Evolutionary conservation across 2,329 filamentous ascomycete genomes (phyloP).

Genomic region (Fusarium acutatum): DNA sequence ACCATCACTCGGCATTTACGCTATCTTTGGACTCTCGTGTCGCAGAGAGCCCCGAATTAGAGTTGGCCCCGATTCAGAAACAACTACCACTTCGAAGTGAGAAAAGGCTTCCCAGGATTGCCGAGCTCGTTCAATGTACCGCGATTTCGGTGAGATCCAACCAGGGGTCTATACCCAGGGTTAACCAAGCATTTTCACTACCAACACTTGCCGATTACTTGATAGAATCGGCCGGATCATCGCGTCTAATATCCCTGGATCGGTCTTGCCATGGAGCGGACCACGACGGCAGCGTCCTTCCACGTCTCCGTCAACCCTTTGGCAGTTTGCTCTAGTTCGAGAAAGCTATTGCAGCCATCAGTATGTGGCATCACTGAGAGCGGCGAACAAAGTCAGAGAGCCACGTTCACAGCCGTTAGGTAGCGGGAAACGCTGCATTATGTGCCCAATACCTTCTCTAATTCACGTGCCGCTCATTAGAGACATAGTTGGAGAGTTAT

Average conservation of each 20-base stretch:
- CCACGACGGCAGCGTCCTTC: not conserved
- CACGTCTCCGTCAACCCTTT: not conserved
- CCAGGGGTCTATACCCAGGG: not conserved
- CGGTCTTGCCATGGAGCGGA: not conserved
- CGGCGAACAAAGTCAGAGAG: accelerated
- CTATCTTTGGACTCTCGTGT: not conserved
- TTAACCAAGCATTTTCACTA: not conserved
- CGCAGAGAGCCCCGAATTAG: not conserved
- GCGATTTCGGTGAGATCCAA: no score
- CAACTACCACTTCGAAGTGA: not conserved
- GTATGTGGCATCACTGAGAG: not conserved
- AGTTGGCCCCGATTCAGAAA: not conserved
- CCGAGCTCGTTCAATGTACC: not conserved
- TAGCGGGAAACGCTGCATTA: not conserved
- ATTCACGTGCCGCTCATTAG: not conserved
- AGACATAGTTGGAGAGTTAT: not conserved
- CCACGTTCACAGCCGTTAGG: not conserved
- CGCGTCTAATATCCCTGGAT: not conserved
- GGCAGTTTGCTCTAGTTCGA: not conserved
- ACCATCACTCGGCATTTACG: accelerated
- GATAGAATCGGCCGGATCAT: not conserved
- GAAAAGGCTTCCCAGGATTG: not conserved
- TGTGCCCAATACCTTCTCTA: no score
- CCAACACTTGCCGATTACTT: not conserved
- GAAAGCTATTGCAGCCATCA: not conserved